Evolutionary conservation across 169 alveolate species (phyloP).

Genomic region (Plasmodium knowlesi): DNA sequence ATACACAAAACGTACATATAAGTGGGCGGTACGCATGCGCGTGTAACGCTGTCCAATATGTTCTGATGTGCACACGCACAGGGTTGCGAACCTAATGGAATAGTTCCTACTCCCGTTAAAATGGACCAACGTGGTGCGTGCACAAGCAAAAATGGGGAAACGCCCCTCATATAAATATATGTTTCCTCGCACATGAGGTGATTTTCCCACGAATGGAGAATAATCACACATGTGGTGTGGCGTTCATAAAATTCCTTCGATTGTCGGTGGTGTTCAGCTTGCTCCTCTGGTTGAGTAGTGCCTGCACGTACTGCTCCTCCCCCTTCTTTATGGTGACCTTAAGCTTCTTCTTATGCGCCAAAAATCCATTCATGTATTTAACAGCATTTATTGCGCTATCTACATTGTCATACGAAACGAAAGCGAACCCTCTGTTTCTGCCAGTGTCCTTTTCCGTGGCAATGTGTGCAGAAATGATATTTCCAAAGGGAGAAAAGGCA

Average conservation of each 20-base stretch:
- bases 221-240: conserved; percentile 1
- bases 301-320: conserved; percentile 82
- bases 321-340: conserved; percentile 92
- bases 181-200: neutral
- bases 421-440: conserved; percentile 93
- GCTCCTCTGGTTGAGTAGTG: conserved; percentile 45
- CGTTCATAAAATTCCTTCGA: conserved; percentile 30
- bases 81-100: neutral
- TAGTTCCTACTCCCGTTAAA: neutral
- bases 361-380: conserved; percentile 90
- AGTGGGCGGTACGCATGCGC: neutral
- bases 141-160: neutral
- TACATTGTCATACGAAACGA: conserved; percentile 90
- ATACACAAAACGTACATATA: neutral
- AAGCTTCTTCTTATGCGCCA: conserved; percentile 89
- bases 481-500: conserved; percentile 90
- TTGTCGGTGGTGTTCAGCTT: conserved; percentile 19
- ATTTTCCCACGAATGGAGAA: neutral
- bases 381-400: conserved; percentile 93
- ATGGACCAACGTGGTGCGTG: neutral
- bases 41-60: neutral
- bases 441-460: conserved; percentile 92
- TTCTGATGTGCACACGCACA: neutral
- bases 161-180: neutral
- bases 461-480: conserved; percentile 90